A percentile compares a stretch with the other conserved stretches of the same genome.
These are phyloP conservation scores for Gossypium gossypioides DNA, from an alignment of 441 rosid species.

Conservation along the genomic window DNA sequence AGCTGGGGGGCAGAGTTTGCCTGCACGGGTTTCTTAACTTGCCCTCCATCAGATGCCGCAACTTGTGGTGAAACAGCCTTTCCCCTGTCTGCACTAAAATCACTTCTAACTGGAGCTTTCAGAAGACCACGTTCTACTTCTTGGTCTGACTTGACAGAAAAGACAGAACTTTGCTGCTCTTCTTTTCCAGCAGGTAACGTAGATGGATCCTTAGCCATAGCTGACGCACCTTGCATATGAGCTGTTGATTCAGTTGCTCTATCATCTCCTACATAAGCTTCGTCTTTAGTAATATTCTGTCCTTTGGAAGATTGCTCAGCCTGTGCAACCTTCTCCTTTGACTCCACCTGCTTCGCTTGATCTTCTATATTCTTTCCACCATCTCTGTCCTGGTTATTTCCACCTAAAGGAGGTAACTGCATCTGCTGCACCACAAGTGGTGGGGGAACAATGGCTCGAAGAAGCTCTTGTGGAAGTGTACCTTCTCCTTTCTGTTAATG, in stretches of 20 bases:
- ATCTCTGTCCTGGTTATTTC: slow-evolving; percentile 53
- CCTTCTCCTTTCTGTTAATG: slow-evolving; percentile 87
- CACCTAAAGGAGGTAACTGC: slow-evolving; percentile 44
- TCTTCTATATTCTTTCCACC: slow-evolving; percentile 55
- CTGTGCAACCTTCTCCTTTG: slow-evolving; percentile 50
- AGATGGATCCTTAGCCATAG: slow-evolving; percentile 44
- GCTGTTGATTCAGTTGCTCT: slow-evolving; percentile 41
- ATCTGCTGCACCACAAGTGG: slow-evolving; percentile 67
- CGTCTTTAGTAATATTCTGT: slow-evolving; percentile 49
- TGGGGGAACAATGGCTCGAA: slow-evolving; percentile 82
- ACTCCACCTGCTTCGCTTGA: slow-evolving; percentile 47
- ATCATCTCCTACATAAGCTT: slow-evolving; percentile 48
- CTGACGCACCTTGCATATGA: slow-evolving; percentile 40
- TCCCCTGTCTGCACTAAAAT: slow-evolving; percentile 62
- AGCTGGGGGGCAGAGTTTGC: slow-evolving; percentile 44
- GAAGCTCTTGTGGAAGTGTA: slow-evolving; percentile 91
- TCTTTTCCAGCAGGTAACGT: slow-evolving; percentile 44
- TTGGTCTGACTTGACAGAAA: slow-evolving; percentile 62
- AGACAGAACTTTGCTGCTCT: slow-evolving; percentile 59
- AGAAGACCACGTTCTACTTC: slow-evolving; percentile 56
- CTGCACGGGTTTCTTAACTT: slow-evolving; percentile 64
- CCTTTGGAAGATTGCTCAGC: slow-evolving; percentile 38
- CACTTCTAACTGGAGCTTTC: slow-evolving; percentile 48
- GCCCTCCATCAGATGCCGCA: slow-evolving; percentile 49
- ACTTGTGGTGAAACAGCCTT: slow-evolving; percentile 53